Evolutionary conservation across 129 eudicot species (phyloP), one percentile per base, ranked within the genome.

Genomic region (Gnaphalium uliginosum): DNA sequence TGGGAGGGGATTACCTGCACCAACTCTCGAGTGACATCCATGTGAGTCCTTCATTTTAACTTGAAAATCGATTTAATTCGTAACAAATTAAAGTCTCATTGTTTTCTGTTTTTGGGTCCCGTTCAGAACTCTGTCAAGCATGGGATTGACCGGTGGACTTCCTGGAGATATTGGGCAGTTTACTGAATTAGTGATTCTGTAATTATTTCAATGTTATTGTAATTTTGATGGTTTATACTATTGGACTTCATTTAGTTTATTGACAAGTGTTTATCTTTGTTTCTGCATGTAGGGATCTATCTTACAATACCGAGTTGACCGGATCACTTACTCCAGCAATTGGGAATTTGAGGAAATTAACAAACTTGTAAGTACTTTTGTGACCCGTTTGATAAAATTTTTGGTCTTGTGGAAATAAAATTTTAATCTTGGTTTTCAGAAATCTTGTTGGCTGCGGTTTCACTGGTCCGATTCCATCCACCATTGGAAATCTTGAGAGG

Each of bases 1-100:
- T 91, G 97, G 97, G 97, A 78, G 2, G 95, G 97, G 64, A 86
- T 91, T 63, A 51, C 17, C 10, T 91, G 95, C 83, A 71, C 59
- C 27, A 68, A 81, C 33, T 69, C 83, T 29, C 92, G 92, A 21
- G 88, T 88, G 24, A 80, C 86, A 22, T 79, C 87, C 7, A 83
- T 91, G 97, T 85, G 72, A 71, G 76, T 53, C 13, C 61, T 77
- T 53, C 22, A 3, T 39, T 32, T 39, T 41, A 19, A 39, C 59
- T 18, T 27, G 6, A 19, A 6, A 43, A 13, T 11, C 71, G 15
- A 9, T 33, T n/a, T 22, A 13, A 29, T 29, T 65, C 37, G 24
- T 9, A 46, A 61, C 24, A 54, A 5, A 56, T 50, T 17, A 50
- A 19, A 35, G 66, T 57, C 25, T 21, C 2, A 9, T 76, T 67